phyloP scores from a whole-genome alignment of 495 filamentous ascomycete genomes.

The Pyrenula aspistea region DNA sequence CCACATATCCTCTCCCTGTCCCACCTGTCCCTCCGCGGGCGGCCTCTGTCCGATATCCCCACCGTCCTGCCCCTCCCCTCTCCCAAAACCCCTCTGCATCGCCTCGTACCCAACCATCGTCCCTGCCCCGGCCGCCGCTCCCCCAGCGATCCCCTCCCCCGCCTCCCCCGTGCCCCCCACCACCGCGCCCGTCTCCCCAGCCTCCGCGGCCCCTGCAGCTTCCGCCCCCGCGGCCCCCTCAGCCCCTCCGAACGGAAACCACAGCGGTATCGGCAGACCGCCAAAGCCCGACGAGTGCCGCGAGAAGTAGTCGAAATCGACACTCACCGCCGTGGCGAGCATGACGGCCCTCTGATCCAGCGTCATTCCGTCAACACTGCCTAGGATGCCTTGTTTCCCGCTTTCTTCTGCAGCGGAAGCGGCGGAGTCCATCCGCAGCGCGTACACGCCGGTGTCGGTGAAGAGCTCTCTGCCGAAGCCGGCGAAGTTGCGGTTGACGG shows the following conservation, averaged over 20 bases:
- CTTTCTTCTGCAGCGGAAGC: slow-evolving; percentile 25
- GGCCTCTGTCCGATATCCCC: neutral
- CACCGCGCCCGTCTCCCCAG: slow-evolving; percentile 26
- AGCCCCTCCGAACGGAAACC: slow-evolving; percentile 42
- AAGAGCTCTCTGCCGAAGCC: slow-evolving; percentile 62
- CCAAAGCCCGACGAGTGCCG: slow-evolving; percentile 38
- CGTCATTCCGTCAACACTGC: slow-evolving; percentile 39
- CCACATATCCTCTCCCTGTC: slow-evolving; percentile 22
- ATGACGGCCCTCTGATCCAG: slow-evolving; percentile 61
- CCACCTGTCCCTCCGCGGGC: neutral
- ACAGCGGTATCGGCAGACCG: slow-evolving; percentile 44
- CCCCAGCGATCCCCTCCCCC: slow-evolving; percentile 23
- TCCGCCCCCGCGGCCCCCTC: slow-evolving; percentile 23
- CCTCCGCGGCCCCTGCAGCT: slow-evolving; percentile 26
- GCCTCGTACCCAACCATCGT: slow-evolving; percentile 54
- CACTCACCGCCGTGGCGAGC: slow-evolving; percentile 57
- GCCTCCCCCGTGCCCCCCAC: slow-evolving; percentile 21
- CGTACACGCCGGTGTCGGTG: slow-evolving; percentile 62
- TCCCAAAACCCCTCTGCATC: slow-evolving; percentile 37
- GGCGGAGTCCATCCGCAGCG: slow-evolving; percentile 55
- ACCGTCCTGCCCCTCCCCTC: slow-evolving; percentile 13
- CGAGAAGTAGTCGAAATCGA: slow-evolving; percentile 68
- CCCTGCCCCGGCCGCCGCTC: slow-evolving; percentile 37
- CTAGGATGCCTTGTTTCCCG: slow-evolving; percentile 21
- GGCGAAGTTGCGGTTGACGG: slow-evolving; percentile 55